Conservation (phyloP, 495 filamentous ascomycete genomes). For the Mycothermus thermophilus region DNA sequence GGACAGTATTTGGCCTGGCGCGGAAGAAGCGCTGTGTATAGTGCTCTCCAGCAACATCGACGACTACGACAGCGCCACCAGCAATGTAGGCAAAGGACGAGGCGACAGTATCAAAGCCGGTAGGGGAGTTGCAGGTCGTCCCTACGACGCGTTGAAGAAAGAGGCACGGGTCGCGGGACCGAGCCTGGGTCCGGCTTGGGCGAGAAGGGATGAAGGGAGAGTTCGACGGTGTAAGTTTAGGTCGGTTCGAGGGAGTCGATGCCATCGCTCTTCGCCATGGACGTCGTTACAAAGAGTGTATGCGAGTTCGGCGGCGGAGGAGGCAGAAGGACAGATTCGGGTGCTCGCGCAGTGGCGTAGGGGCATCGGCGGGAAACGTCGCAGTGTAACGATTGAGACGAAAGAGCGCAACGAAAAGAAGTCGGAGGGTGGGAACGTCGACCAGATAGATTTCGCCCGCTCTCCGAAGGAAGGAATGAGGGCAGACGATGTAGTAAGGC, state of each 20-base stretch:
- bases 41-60: conserved; percentile 58
- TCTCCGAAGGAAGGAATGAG: conserved; percentile 9
- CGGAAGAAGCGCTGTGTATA: conserved; percentile 79
- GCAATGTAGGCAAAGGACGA: conserved; percentile 80
- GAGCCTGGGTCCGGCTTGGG: conserved; percentile 47
- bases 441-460: too few relatives aligned
- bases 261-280: conserved; percentile 44
- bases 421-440: conserved; percentile 1
- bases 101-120: conserved; percentile 70
- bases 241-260: conserved; percentile 43
- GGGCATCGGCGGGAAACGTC: conserved; percentile 6
- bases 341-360: conserved; percentile 7
- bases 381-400: conserved; percentile 3
- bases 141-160: conserved; percentile 75
- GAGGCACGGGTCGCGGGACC: conserved; percentile 44
- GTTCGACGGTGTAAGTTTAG: conserved; percentile 70
- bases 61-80: conserved; percentile 86
- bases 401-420: conserved; percentile 1
- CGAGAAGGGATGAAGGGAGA: conserved; percentile 50
- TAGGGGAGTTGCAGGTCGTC: conserved; percentile 69
- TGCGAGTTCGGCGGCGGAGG: too few relatives aligned
- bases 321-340: too few relatives aligned
- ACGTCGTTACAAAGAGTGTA: too few relatives aligned
- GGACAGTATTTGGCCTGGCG: conserved; percentile 64
- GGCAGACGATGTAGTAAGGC: too few relatives aligned